These are phyloP conservation scores for Sparassis latifolia DNA, from an alignment of 1,284 basidiomycete species.

Conservation along the genomic window DNA sequence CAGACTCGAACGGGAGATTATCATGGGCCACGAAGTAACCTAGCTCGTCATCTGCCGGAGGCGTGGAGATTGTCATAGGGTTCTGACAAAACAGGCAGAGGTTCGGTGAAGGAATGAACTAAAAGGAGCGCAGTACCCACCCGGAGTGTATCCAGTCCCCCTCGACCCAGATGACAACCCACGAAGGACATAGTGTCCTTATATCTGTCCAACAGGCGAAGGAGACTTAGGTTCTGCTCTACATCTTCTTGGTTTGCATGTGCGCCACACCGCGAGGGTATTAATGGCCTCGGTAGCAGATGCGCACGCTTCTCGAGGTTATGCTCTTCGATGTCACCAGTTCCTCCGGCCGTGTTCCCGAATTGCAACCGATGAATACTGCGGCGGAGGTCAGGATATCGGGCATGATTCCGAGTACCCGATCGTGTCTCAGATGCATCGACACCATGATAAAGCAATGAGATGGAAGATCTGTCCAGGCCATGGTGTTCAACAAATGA, in stretches of 20 bases:
- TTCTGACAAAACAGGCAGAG: slow-evolving; percentile 3
- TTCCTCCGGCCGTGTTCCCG: background rate
- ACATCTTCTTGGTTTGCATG: background rate
- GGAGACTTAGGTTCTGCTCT: background rate
- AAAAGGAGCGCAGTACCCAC: slow-evolving; percentile 2
- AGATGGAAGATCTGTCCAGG: slow-evolving; percentile 2
- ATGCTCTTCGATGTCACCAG: background rate
- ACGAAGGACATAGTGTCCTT: slow-evolving; percentile 3
- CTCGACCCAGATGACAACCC: slow-evolving; percentile 4
- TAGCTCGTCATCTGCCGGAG: slow-evolving; percentile 4
- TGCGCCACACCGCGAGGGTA: background rate
- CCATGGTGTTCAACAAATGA: slow-evolving; percentile 1
- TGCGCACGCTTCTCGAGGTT: background rate
- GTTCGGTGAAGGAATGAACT: background rate
- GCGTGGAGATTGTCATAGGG: background rate
- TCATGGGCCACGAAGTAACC: slow-evolving; percentile 6
- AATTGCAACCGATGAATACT: slow-evolving; percentile 5
- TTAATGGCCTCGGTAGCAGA: background rate
- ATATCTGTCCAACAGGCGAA: slow-evolving; percentile 1
- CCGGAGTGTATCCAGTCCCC: slow-evolving; percentile 2
- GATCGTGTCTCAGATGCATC: background rate
- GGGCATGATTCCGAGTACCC: background rate
- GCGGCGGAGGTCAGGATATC: slow-evolving; percentile 5
- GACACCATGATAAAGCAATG: slow-evolving; percentile 1
- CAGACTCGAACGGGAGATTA: background rate